Conservation (phyloP, 305 asterid species). For the Fraxinus floribunda region DNA sequence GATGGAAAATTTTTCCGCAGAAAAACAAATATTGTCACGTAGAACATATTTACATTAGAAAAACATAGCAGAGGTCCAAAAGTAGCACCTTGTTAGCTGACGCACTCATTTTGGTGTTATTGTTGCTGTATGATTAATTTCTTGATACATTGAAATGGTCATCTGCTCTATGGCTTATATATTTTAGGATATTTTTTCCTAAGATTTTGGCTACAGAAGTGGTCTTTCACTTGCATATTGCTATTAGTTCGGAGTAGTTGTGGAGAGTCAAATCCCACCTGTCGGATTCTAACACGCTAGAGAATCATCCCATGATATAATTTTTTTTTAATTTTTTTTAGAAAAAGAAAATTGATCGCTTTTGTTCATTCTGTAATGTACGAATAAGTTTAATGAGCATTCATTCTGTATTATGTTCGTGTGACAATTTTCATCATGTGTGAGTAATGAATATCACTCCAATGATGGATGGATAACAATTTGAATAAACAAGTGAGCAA, state of each 20-base stretch:
- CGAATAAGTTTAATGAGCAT: background rate
- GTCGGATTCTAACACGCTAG: background rate
- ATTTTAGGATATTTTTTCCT: constrained; percentile 6
- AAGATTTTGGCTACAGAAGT: constrained; percentile 18
- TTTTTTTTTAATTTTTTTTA: background rate
- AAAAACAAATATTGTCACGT: background rate
- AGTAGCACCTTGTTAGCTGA: constrained; percentile 37
- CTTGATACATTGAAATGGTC: constrained; percentile 12
- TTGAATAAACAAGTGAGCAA: background rate
- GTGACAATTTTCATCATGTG: background rate
- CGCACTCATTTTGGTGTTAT: constrained; percentile 36
- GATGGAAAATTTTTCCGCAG: background rate
- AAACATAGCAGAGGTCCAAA: background rate
- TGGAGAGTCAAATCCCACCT: background rate
- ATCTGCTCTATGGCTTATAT: background rate
- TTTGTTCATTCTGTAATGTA: background rate
- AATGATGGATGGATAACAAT: background rate
- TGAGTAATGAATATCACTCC: background rate
- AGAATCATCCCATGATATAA: background rate
- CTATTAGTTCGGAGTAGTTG: background rate
- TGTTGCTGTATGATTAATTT: constrained; percentile 1
- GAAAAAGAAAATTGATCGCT: background rate
- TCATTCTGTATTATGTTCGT: background rate
- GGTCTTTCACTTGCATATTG: constrained; percentile 16
- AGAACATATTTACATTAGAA: background rate